Evolutionary conservation across 73 alveolate genomes (phyloP).

Genomic region (Halteria grandinella): DNA sequence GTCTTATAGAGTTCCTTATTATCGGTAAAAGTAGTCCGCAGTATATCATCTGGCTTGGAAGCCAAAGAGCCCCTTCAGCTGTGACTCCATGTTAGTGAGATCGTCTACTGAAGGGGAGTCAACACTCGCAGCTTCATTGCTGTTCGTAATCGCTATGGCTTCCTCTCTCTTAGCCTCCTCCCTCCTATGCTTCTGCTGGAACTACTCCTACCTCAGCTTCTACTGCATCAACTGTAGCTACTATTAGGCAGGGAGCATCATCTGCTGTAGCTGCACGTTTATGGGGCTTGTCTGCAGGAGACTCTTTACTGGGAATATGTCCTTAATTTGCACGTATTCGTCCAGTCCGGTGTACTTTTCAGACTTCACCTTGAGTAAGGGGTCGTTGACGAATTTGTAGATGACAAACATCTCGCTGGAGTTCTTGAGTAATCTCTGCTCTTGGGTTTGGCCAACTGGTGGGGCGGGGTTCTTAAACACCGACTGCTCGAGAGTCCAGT

Average conservation of each 20-base stretch:
- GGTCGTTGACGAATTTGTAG: slow-evolving; percentile 42
- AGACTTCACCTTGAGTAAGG: slow-evolving; percentile 38
- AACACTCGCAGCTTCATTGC: no score
- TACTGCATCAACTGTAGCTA: no score
- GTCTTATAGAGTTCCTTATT: no score
- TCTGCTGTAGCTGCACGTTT: slow-evolving; percentile 1
- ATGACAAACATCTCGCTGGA: slow-evolving; percentile 40
- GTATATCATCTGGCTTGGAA: slow-evolving; percentile 42
- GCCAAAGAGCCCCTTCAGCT: slow-evolving; percentile 32
- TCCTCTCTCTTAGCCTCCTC: no score
- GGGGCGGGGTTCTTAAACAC: slow-evolving; percentile 28
- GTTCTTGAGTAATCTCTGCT: background rate
- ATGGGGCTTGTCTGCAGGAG: slow-evolving; percentile 46
- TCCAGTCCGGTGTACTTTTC: slow-evolving; percentile 13
- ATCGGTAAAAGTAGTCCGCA: no score
- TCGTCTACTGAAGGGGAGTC: no score
- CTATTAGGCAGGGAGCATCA: no score
- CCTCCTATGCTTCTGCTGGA: no score
- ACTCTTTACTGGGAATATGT: slow-evolving; percentile 19
- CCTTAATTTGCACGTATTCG: slow-evolving; percentile 39
- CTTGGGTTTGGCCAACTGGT: background rate
- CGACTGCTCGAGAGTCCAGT: slow-evolving; percentile 34
- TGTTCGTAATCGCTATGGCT: no score
- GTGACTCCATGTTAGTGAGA: slow-evolving; percentile 31
- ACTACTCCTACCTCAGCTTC: no score